Base-by-base conservation (phyloP, 192 early-diverging fungal genomes). In the Mortierella antarctica region DNA sequence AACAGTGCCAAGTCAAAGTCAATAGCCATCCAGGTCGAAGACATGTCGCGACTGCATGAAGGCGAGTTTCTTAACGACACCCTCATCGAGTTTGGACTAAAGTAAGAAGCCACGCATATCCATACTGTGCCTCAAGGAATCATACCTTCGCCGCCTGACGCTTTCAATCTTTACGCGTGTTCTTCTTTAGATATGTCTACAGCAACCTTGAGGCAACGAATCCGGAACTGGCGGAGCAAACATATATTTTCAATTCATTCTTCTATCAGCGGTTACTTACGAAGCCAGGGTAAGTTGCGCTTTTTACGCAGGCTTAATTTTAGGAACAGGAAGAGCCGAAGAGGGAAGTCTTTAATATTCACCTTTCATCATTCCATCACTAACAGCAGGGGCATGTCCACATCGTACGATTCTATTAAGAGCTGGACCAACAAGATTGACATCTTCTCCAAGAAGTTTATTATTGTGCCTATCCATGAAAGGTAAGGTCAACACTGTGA, bases 51-150 rank as follows among this genome's bases (percentile, higher is more conserved):
- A 13, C 82, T 95, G 59, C 67, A 88, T 47, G 83, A 84, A 39
- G 90, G 84, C 51, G 91, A 95, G 74, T 95, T 92, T 71, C 86
- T 96, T 52, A 96, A 96, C 81, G 95, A 96, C 84, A 91, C 91
- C 9, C 82, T 94, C 42, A 92, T 96, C 62, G 95, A 96, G 78
- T 95, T 96, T 74, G 93, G 91, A 44, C 79, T 95, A 45, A 91
- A 89, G 83, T 94, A 78, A 45, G 80, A 57, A 46, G 1, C 18
- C 8, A 1, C 2, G 12, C 18, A 21, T 14, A 8, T 20, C 14
- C 61, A 21, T 7, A 49, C 13, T 62, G 7, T 31, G 31, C 3
- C 3, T 31, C 31, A 31, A 31, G 31, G 57, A 41, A 15, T 58
- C 21, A 58, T 58, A 31, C 13, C 3, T 58, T 31, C 44, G 0